Conservation (phyloP, 495 filamentous ascomycete genomes). For the Penicillium dipodomyicola region DNA sequence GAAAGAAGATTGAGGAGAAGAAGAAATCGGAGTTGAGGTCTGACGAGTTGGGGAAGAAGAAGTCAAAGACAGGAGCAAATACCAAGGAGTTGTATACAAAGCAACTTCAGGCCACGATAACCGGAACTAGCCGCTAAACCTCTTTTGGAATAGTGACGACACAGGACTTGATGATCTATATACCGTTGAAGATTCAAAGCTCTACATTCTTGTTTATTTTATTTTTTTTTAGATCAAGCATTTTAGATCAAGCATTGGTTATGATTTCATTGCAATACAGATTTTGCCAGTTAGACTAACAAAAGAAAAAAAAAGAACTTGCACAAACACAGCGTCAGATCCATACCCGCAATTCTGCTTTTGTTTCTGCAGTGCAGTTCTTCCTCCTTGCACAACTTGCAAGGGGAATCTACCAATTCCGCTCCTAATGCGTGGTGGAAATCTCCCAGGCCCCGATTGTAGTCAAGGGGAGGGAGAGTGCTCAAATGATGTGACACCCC, state of each 20-base stretch:
- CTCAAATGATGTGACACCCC: conserved; percentile 33
- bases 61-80: conserved; percentile 19
- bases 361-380: conserved; percentile 3
- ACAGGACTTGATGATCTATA: conserved; percentile 13
- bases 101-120: conserved; percentile 46
- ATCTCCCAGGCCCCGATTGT: conserved; percentile 8
- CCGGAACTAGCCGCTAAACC: conserved; percentile 41
- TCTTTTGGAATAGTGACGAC: conserved; percentile 35
- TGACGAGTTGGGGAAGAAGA: conserved; percentile 11
- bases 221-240: neutral
- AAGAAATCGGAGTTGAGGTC: conserved; percentile 6
- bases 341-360: conserved; percentile 16
- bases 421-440: conserved; percentile 16
- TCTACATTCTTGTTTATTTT: conserved; percentile 11
- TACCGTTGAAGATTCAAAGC: neutral
- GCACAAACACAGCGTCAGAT: conserved; percentile 11
- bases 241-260: conserved; percentile 1
- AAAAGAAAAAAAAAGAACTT: neutral
- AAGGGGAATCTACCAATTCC: conserved; percentile 15
- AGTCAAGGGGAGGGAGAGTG: conserved; percentile 11
- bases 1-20: conserved; percentile 5
- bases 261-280: conserved; percentile 12
- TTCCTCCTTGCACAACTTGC: conserved; percentile 10
- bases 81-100: conserved; percentile 27
- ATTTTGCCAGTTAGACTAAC: conserved; percentile 3